Percentiles rank a stretch among this genome's conserved stretches.
These are phyloP conservation scores for Trichosporon sp. DNA, from an alignment of 1,284 basidiomycete species.

Conservation along the genomic window DNA sequence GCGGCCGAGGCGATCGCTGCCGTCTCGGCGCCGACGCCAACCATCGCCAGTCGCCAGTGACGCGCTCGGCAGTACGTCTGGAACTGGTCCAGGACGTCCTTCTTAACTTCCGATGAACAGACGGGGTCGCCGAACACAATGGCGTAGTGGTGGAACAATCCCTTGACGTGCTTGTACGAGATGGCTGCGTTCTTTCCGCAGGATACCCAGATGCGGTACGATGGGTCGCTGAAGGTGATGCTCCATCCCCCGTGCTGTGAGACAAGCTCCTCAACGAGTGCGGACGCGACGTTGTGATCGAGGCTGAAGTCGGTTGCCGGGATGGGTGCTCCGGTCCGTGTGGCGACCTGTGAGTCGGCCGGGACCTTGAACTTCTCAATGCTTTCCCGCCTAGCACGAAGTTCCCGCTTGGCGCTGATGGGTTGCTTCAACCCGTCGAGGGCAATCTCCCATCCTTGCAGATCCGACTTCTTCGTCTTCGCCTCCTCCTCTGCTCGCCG, in stretches of 20 bases:
- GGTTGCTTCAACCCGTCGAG: conserved; percentile 20
- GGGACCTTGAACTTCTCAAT: conserved; percentile 13
- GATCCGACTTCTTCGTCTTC: background rate
- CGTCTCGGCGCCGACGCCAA: conserved; percentile 17
- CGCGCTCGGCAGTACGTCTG: conserved; percentile 6
- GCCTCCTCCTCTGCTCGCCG: conserved; percentile 20
- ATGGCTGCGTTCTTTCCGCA: conserved; percentile 24
- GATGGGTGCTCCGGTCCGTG: background rate
- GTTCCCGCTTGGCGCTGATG: background rate
- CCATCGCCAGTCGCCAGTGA: conserved; percentile 25
- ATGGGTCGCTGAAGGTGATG: conserved; percentile 29
- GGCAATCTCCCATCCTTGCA: conserved; percentile 26
- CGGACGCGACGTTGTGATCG: conserved; percentile 17
- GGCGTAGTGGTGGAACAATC: conserved; percentile 4
- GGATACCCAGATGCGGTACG: conserved; percentile 29
- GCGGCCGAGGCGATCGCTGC: conserved; percentile 6
- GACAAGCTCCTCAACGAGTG: conserved; percentile 24
- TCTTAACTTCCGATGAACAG: background rate
- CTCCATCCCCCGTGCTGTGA: conserved; percentile 27
- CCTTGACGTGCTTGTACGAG: conserved; percentile 25
- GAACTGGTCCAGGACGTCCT: conserved; percentile 22
- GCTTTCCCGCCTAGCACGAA: background rate
- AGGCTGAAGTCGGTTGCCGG: conserved; percentile 3
- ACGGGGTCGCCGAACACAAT: conserved; percentile 15
- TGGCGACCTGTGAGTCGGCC: background rate